These are phyloP conservation scores for Diaporthe humulicola DNA, from an alignment of 2,329 filamentous ascomycete species.

Conservation along the genomic window DNA sequence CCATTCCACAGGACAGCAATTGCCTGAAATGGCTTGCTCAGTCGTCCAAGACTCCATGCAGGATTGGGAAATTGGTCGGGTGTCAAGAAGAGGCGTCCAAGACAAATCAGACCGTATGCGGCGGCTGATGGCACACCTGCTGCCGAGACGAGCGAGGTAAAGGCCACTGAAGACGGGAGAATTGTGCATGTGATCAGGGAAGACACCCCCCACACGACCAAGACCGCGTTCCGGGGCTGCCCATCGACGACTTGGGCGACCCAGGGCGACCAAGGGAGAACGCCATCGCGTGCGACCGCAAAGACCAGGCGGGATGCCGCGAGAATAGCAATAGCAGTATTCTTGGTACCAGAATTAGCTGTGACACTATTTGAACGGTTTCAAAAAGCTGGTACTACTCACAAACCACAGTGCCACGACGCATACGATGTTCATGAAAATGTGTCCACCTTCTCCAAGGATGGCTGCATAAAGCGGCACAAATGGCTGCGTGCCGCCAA, in stretches of 20 bases:
- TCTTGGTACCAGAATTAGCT: constrained; percentile 49
- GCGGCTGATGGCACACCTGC: constrained; percentile 65
- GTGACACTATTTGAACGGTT: too few relatives aligned
- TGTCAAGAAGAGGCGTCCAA: constrained; percentile 61
- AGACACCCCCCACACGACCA: constrained; percentile 68
- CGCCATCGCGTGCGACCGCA: constrained; percentile 72
- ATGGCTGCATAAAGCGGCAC: constrained; percentile 70
- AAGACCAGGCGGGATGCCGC: constrained; percentile 73
- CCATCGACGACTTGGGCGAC: constrained; percentile 67
- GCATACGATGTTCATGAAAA: constrained; percentile 73
- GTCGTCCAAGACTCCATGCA: constrained; percentile 58
- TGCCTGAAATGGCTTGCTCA: constrained; percentile 61
- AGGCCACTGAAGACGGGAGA: constrained; percentile 66
- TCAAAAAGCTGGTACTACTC: constrained; percentile 44
- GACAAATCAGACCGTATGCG: constrained; percentile 64
- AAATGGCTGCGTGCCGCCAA: constrained; percentile 69
- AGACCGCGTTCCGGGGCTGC: constrained; percentile 71
- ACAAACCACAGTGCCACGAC: constrained; percentile 64
- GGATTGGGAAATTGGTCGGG: constrained; percentile 61
- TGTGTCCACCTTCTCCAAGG: constrained; percentile 67
- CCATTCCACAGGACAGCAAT: constrained; percentile 63
- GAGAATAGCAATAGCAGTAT: constrained; percentile 71
- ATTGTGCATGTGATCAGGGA: constrained; percentile 70
- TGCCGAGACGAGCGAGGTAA: constrained; percentile 66
- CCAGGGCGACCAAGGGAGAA: constrained; percentile 70